Conservation (phyloP, 495 filamentous ascomycete species). For the Lineolata rhizophorae region DNA sequence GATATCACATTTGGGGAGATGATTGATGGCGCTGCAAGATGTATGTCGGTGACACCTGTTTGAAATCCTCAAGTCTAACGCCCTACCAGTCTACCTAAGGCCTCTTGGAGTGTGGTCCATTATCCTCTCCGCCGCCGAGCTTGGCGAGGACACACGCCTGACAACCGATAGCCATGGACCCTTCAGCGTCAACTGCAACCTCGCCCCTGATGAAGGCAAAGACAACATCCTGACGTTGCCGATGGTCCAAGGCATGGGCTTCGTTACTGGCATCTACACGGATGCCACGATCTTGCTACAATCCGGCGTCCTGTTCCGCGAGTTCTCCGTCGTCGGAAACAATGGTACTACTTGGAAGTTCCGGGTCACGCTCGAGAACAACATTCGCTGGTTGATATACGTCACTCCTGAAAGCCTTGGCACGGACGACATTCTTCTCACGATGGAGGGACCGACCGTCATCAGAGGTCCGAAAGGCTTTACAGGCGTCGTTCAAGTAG, state of each 20-base stretch:
- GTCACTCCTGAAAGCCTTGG: neutral
- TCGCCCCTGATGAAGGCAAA: slow-evolving; percentile 31
- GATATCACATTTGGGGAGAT: too few relatives aligned
- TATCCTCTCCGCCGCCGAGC: slow-evolving; percentile 54
- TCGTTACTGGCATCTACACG: slow-evolving; percentile 1
- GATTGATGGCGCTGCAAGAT: too few relatives aligned
- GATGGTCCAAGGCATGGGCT: slow-evolving; percentile 24
- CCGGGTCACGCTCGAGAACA: slow-evolving; percentile 1
- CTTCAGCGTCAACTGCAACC: slow-evolving; percentile 52
- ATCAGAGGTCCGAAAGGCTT: neutral
- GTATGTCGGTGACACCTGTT: too few relatives aligned
- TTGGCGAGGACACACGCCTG: slow-evolving; percentile 34
- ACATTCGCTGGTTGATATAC: neutral
- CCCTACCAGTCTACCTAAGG: too few relatives aligned
- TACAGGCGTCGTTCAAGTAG: slow-evolving; percentile 1
- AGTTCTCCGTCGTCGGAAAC: neutral
- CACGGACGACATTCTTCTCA: neutral
- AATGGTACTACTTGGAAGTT: neutral
- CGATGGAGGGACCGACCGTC: too few relatives aligned
- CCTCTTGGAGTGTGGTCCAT: too few relatives aligned
- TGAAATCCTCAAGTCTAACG: too few relatives aligned
- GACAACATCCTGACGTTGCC: slow-evolving; percentile 47
- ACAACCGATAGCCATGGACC: slow-evolving; percentile 38
- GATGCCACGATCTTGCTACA: slow-evolving; percentile 1
- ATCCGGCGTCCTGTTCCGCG: neutral